Conservation (phyloP, 495 filamentous ascomycete genomes). For the Amorphotheca resinae region DNA sequence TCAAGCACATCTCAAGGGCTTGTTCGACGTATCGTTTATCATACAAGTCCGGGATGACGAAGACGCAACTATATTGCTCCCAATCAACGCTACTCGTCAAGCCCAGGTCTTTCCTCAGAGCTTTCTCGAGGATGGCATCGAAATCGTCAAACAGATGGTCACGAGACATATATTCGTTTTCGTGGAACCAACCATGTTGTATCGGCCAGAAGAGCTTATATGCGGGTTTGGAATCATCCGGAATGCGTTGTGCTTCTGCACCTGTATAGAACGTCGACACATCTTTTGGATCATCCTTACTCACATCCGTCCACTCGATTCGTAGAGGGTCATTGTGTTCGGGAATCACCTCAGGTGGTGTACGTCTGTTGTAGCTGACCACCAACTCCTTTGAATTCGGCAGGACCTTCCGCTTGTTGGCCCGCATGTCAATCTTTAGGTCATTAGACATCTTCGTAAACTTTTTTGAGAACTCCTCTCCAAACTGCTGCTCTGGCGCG, state of each 20-base stretch:
- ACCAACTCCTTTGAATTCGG: conserved; percentile 94
- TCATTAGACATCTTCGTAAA: conserved; percentile 74
- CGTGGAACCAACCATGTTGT: conserved; percentile 75
- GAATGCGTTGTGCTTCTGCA: conserved; percentile 67
- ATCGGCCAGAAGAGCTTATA: conserved; percentile 92
- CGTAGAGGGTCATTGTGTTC: conserved; percentile 89
- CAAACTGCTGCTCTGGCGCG: conserved; percentile 65
- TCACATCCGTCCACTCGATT: conserved; percentile 85
- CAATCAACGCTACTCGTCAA: conserved; percentile 68
- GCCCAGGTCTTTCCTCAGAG: conserved; percentile 70
- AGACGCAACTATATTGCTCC: conserved; percentile 82
- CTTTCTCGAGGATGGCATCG: conserved; percentile 71
- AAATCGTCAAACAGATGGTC: conserved; percentile 74
- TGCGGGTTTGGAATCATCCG: conserved; percentile 76
- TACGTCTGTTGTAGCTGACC: conserved; percentile 79
- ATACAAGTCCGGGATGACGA: conserved; percentile 92
- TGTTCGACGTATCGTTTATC: conserved; percentile 84
- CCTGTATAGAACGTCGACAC: conserved; percentile 55
- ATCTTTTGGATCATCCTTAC: conserved; percentile 40
- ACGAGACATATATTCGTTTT: conserved; percentile 69
- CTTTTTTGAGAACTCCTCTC: conserved; percentile 68
- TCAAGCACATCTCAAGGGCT: conserved; percentile 70
- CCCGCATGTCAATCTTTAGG: conserved; percentile 77
- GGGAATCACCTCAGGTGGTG: conserved; percentile 68
- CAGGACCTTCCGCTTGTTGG: conserved; percentile 81